Evolutionary conservation across 2,329 filamentous ascomycete species (phyloP), one percentile per base, ranked within the genome.

Genomic region (Zasmidium angulare): DNA sequence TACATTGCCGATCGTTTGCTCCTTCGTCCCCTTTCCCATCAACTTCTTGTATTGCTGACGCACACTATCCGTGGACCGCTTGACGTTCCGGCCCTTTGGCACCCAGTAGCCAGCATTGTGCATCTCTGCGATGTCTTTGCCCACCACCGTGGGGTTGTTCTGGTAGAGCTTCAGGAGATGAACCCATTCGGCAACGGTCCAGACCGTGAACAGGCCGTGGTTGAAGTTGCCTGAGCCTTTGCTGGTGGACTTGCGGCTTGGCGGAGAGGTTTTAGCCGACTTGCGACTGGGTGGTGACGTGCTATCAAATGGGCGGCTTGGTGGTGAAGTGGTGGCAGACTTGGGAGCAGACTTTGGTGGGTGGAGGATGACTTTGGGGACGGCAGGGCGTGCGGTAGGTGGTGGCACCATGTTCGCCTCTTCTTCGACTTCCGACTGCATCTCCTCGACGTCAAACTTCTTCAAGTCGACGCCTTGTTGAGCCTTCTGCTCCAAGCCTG

Each of bases 21-120:
- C 22, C 50, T 24, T 23, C 2, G 24, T 52, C 11, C 36, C 36
- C 7, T 1, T 20, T 20, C 50, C 50, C 50, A 52, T 31, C 24
- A 52, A 17, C 50, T 52, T 52, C 26, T 20, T 52, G 17, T 52
- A 52, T 26, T 52, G 50, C 26, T 29, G 50, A 1, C 50, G 50
- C 11, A 19, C 10, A n/a, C 50, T 24, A 40, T 52, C 36, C n/a
- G 36, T 52, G 1, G 50, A 36, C n/a, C 50, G 29, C 26, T 36
- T 36, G n/a, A 20, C 22, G n/a, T 11, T 36, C 12, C 22, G n/a
- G 3, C 17, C 10, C 12, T 52, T 21, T 3, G 23, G 10, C 19
- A 20, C 20, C 50, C 50, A 52, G 50, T 36, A 52, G 10, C 19
- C 11, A 2, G 36, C 24, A 10, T 52, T 52, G 9, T 36, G 50